Percentiles rank a stretch among this genome's conserved stretches.
These are phyloP conservation scores for Alternaria postmessia DNA, from an alignment of 2,329 filamentous ascomycete species.

Conservation along the genomic window DNA sequence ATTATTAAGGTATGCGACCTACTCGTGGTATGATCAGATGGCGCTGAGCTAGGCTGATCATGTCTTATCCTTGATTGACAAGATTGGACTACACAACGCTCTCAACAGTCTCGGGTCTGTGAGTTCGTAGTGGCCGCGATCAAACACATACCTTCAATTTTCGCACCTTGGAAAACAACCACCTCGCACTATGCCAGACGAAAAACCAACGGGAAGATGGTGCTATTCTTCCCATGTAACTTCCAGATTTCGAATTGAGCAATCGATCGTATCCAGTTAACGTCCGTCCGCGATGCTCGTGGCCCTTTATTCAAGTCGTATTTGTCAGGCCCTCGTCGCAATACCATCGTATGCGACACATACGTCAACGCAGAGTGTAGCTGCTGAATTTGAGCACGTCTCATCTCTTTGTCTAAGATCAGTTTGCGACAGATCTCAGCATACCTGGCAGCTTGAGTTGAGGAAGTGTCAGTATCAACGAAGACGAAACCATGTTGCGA, in stretches of 20 bases:
- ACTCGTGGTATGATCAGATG: neutral
- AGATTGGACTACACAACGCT: neutral
- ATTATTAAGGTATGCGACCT: neutral
- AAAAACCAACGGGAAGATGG: neutral
- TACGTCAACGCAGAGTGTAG: neutral
- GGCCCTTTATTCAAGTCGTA: neutral
- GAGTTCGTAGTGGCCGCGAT: neutral
- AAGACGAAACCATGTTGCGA: neutral
- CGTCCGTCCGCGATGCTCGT: neutral
- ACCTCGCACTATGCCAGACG: neutral
- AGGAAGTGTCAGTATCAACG: neutral
- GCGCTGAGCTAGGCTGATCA: neutral
- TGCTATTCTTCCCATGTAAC: neutral
- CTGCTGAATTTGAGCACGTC: neutral
- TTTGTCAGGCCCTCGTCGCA: neutral
- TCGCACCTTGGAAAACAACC: neutral
- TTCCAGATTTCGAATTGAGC: neutral
- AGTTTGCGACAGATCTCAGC: neutral
- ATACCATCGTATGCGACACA: neutral
- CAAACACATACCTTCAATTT: neutral
- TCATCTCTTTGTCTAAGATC: neutral
- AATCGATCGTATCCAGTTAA: neutral
- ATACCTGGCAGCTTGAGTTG: neutral
- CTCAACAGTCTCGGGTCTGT: neutral
- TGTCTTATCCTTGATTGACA: neutral